Conservation (phyloP, 2,329 filamentous ascomycete species). For the Fusarium sp. region DNA sequence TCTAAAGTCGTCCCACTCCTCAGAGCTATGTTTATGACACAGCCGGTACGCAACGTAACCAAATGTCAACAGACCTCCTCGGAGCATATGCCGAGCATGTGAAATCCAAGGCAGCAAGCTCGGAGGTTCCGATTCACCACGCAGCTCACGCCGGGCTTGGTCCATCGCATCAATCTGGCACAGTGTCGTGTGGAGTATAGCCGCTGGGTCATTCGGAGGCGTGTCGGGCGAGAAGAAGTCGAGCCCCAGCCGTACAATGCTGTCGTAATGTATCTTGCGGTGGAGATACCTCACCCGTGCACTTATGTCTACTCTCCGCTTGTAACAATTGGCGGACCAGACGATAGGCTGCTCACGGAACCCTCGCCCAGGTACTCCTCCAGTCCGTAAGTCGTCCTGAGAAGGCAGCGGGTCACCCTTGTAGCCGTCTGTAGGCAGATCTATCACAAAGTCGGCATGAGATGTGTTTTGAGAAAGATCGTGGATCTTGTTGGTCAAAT, state of each 20-base stretch:
- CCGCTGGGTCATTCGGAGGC: slow-evolving; percentile 13
- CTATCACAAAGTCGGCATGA: slow-evolving; percentile 46
- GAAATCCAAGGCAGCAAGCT: slow-evolving; percentile 29
- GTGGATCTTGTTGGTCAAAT: slow-evolving; percentile 43
- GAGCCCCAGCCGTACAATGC: neutral
- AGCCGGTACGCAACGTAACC: slow-evolving; percentile 46
- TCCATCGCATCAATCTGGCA: slow-evolving; percentile 30
- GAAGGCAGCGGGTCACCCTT: slow-evolving; percentile 36
- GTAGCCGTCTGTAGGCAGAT: slow-evolving; percentile 50
- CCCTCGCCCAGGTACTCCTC: neutral
- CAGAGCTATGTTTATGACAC: slow-evolving; percentile 35
- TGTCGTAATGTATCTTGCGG: slow-evolving; percentile 16
- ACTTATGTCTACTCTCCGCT: slow-evolving; percentile 22
- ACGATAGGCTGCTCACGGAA: slow-evolving; percentile 27
- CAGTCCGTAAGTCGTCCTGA: slow-evolving; percentile 21
- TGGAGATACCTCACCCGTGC: slow-evolving; percentile 7
- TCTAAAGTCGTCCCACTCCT: slow-evolving; percentile 47
- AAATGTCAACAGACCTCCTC: neutral
- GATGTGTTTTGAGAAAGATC: slow-evolving; percentile 43
- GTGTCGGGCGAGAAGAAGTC: accelerated
- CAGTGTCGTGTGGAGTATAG: neutral
- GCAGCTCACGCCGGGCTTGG: slow-evolving; percentile 30
- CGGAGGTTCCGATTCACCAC: neutral
- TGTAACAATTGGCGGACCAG: slow-evolving; percentile 22
- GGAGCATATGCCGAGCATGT: neutral